Conservation (phyloP, 2,329 filamentous ascomycete genomes). For the Bipolaris victoriae region DNA sequence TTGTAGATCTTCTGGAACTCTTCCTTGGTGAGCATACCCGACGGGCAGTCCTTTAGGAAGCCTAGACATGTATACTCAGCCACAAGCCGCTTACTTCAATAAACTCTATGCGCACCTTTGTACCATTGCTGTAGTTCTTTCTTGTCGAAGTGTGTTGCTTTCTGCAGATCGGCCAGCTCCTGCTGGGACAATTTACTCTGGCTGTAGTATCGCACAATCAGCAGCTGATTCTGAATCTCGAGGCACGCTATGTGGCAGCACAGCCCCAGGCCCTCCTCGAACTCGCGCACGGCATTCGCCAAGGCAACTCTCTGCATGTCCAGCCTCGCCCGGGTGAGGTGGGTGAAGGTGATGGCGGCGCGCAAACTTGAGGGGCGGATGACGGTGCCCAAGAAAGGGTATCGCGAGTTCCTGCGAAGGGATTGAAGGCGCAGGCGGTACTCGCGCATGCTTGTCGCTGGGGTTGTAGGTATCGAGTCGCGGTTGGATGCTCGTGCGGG, state of each 20-base stretch:
- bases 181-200: slow-evolving; percentile 98
- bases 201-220: slow-evolving; percentile 60
- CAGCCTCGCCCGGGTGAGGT: slow-evolving; percentile 32
- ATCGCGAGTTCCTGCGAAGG: slow-evolving; percentile 26
- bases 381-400: slow-evolving; percentile 31
- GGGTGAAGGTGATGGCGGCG: slow-evolving; percentile 31
- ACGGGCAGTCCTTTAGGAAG: slow-evolving; percentile 97
- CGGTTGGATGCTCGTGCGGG: slow-evolving; percentile 19
- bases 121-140: slow-evolving; percentile 99
- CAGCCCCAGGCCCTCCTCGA: slow-evolving; percentile 33
- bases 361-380: slow-evolving; percentile 42
- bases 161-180: slow-evolving; percentile 93
- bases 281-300: slow-evolving; percentile 31
- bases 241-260: slow-evolving; percentile 30
- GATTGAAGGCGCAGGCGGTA: slow-evolving; percentile 16
- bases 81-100: neutral
- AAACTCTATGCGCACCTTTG: slow-evolving; percentile 71
- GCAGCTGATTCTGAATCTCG: slow-evolving; percentile 36
- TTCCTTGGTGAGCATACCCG: slow-evolving; percentile 94
- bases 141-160: slow-evolving; percentile 98
- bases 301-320: slow-evolving; percentile 34
- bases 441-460: slow-evolving; percentile 9
- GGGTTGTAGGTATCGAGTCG: slow-evolving; percentile 8
- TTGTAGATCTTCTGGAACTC: slow-evolving; percentile 99
- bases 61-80: slow-evolving; percentile 64